Conservation (phyloP, 257 asterid genomes). For the Solanum raphanifolium region DNA sequence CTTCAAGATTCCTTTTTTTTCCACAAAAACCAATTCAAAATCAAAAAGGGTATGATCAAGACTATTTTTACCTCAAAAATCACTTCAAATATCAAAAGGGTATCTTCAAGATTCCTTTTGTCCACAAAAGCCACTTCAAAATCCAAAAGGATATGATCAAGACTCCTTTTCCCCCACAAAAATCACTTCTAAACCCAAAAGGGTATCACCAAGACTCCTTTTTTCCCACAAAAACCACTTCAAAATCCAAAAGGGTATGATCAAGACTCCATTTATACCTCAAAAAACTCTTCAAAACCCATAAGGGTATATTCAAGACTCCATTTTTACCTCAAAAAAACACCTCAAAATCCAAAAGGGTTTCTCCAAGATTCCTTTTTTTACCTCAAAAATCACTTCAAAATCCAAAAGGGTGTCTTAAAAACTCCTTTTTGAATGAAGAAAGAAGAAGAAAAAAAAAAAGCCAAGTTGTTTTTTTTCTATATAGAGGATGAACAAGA, state of each 20-base stretch:
- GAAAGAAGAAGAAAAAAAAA: too few species aligned
- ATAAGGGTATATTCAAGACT: not conserved
- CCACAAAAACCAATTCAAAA: not conserved
- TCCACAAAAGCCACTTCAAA: not conserved
- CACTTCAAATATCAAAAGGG: not conserved
- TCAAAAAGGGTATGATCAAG: not conserved
- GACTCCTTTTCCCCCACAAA: not conserved
- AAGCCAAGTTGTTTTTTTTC: not conserved
- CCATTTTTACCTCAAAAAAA: not conserved
- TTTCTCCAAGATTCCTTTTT: not conserved
- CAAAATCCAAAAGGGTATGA: not conserved
- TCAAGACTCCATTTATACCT: conserved; percentile 34
- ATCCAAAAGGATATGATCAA: not conserved
- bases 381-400: not conserved
- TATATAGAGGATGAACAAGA: not conserved
- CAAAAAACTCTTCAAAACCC: not conserved
- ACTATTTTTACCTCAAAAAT: conserved; percentile 29
- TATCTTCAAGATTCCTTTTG: not conserved
- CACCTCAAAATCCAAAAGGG: not conserved
- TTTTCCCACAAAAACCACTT: too few species aligned
- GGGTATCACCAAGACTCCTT: not conserved
- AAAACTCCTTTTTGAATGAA: not conserved
- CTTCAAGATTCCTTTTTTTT: not conserved
- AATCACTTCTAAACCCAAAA: not conserved
- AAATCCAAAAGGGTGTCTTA: too few species aligned